A percentile compares a stretch with the other conserved stretches of the same genome.
phyloP scores from a whole-genome alignment of 2,329 filamentous ascomycete genomes.

The Mariannaea sp. region DNA sequence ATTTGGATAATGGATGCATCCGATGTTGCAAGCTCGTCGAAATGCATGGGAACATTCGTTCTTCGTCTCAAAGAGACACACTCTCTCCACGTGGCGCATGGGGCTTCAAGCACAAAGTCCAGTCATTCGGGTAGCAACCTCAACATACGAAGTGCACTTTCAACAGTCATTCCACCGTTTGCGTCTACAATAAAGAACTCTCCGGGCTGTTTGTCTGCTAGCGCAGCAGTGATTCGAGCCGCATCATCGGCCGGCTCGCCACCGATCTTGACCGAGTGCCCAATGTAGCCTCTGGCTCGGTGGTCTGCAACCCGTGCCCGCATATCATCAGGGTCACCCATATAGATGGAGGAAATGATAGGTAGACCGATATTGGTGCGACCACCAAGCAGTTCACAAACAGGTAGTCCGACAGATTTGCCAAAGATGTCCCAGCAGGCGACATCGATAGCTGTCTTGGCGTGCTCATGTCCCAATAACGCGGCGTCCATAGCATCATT shows the following conservation, averaged over 20 bases:
- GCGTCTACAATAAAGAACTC: constrained; percentile 30
- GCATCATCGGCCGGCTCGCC: constrained; percentile 21
- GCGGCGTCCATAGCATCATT: constrained; percentile 28
- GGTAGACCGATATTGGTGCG: too few relatives aligned
- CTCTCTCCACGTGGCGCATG: too few relatives aligned
- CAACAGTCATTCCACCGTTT: constrained; percentile 26
- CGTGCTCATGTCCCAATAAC: constrained; percentile 23
- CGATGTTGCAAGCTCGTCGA: too few relatives aligned
- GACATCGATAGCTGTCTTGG: too few relatives aligned
- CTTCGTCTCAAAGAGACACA: too few relatives aligned
- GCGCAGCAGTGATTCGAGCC: constrained; percentile 21
- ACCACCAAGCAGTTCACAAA: too few relatives aligned
- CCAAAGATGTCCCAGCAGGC: too few relatives aligned
- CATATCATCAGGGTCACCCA: constrained; percentile 26
- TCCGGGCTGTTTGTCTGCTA: constrained; percentile 20
- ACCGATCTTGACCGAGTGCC: constrained; percentile 26
- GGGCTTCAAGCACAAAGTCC: too few relatives aligned
- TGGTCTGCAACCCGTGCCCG: constrained; percentile 18
- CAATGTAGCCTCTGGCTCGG: constrained; percentile 21
- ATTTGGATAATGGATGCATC: too few relatives aligned
- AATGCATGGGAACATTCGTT: too few relatives aligned
- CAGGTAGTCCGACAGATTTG: too few relatives aligned
- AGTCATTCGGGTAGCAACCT: too few relatives aligned
- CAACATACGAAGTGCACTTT: constrained; percentile 23
- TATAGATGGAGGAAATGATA: constrained; percentile 28